phyloP scores from a whole-genome alignment of 495 filamentous ascomycete genomes.

The Schizothecium vesticola region DNA sequence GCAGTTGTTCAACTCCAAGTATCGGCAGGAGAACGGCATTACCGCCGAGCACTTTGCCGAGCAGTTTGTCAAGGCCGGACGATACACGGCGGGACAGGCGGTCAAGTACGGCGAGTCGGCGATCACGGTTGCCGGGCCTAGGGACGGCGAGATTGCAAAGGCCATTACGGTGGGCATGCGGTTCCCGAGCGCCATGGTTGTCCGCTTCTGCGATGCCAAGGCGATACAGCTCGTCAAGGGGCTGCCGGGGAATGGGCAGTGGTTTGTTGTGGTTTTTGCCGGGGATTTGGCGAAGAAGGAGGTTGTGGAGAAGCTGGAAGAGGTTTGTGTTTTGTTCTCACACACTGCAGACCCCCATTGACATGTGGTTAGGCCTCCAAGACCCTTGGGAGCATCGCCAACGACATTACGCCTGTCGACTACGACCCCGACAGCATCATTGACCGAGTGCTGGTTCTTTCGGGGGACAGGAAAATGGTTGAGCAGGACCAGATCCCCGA shows the following conservation, averaged over 20 bases:
- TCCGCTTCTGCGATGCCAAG: conserved; percentile 54
- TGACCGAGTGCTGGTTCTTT: conserved; percentile 53
- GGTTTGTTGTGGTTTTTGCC: conserved; percentile 57
- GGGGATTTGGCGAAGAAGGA: conserved; percentile 41
- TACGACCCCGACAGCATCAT: conserved; percentile 54
- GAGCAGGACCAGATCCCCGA: conserved; percentile 55
- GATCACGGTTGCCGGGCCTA: conserved; percentile 35
- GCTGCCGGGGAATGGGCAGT: conserved; percentile 50
- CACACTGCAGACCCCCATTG: neutral
- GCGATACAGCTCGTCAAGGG: conserved; percentile 49
- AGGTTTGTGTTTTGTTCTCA: conserved; percentile 31
- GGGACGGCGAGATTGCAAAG: conserved; percentile 29
- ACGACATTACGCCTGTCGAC: conserved; percentile 40
- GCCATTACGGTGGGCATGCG: conserved; percentile 52
- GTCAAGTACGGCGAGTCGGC: conserved; percentile 50
- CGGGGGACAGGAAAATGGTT: conserved; percentile 47
- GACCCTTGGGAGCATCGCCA: conserved; percentile 31
- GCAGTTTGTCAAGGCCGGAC: conserved; percentile 54
- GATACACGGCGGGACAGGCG: conserved; percentile 61
- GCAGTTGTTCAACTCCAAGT: conserved; percentile 49
- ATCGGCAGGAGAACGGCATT: conserved; percentile 30
- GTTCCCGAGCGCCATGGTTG: conserved; percentile 51
- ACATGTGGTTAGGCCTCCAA: conserved; percentile 24
- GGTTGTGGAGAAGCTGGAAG: conserved; percentile 31
- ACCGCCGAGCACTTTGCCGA: conserved; percentile 47